These are phyloP conservation scores for Phlebiopsis gigantea DNA, from an alignment of 768 basidiomycete species.

Conservation along the genomic window DNA sequence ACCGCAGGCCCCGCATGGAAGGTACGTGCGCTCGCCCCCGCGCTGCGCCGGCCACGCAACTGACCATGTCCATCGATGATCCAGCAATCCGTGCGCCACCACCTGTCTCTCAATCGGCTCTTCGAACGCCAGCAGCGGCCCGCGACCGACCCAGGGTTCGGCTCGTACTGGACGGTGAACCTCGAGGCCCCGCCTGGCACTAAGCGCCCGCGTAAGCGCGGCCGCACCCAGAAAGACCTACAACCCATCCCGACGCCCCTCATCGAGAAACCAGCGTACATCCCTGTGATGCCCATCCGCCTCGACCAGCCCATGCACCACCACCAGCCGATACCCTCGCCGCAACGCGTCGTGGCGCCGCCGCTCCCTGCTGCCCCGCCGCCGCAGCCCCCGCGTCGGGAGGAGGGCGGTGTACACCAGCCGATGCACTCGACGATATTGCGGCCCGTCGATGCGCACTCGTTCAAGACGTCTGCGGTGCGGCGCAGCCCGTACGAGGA, in stretches of 20 bases:
- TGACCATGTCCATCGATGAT: neutral
- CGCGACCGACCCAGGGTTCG: slow-evolving; percentile 80
- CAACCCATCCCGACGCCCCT: slow-evolving; percentile 10
- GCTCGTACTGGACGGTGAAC: slow-evolving; percentile 90
- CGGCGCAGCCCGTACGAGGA: slow-evolving; percentile 28
- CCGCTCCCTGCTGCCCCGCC: neutral
- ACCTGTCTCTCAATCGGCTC: slow-evolving; percentile 74
- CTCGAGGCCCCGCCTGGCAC: slow-evolving; percentile 80
- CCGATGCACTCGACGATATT: slow-evolving; percentile 14
- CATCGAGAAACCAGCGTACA: slow-evolving; percentile 11
- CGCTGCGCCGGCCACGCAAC: slow-evolving; percentile 1
- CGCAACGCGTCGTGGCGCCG: neutral
- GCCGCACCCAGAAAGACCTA: slow-evolving; percentile 48
- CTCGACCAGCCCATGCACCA: slow-evolving; percentile 8
- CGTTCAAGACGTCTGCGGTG: slow-evolving; percentile 23
- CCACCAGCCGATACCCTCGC: neutral
- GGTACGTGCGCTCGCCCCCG: slow-evolving; percentile 34
- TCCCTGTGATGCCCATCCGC: slow-evolving; percentile 19
- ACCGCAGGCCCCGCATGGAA: slow-evolving; percentile 84
- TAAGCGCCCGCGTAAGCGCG: slow-evolving; percentile 79
- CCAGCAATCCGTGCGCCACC: slow-evolving; percentile 85
- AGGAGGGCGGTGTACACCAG: slow-evolving; percentile 6
- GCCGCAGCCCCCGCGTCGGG: slow-evolving; percentile 1
- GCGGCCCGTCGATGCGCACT: slow-evolving; percentile 24
- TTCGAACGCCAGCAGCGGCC: slow-evolving; percentile 81